phyloP scores from a whole-genome alignment of 805 yeast genomes.

The Monosporozyma unispora region DNA sequence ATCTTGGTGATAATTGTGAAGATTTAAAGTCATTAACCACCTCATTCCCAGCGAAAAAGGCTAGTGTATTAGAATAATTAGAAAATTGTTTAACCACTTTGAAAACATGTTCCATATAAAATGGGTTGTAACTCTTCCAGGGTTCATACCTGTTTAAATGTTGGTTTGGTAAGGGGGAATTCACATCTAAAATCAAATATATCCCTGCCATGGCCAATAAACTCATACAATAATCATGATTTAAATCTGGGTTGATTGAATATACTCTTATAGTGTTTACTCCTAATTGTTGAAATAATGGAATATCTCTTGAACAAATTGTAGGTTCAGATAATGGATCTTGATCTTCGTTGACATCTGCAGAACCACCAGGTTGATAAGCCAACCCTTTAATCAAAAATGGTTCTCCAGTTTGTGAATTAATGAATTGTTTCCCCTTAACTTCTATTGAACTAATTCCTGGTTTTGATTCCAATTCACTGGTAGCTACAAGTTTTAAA shows the following conservation, averaged over 20 bases:
- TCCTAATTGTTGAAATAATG: constrained; percentile 72
- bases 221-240: constrained; percentile 89
- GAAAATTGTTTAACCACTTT: constrained; percentile 75
- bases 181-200: constrained; percentile 84
- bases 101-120: constrained; percentile 67
- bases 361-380: constrained; percentile 93
- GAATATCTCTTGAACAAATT: constrained; percentile 72
- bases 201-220: constrained; percentile 86
- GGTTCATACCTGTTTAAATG: constrained; percentile 88
- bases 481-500: not conserved
- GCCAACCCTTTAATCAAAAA: constrained; percentile 83
- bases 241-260: constrained; percentile 69
- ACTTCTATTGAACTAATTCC: constrained; percentile 59
- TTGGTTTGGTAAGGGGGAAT: constrained; percentile 71
- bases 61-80: constrained; percentile 79
- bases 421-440: constrained; percentile 63
- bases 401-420: constrained; percentile 64
- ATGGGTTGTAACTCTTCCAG: constrained; percentile 72
- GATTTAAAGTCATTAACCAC: constrained; percentile 73
- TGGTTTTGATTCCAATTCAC: not conserved
- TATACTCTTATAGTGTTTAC: constrained; percentile 83
- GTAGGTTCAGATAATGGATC: constrained; percentile 76
- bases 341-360: constrained; percentile 44
- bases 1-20: constrained; percentile 58
- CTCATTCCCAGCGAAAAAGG: constrained; percentile 89